Evolutionary conservation across 2,329 filamentous ascomycete genomes (phyloP), one percentile per base, ranked within the genome.

Genomic region (Neoarthrinium moseri): DNA sequence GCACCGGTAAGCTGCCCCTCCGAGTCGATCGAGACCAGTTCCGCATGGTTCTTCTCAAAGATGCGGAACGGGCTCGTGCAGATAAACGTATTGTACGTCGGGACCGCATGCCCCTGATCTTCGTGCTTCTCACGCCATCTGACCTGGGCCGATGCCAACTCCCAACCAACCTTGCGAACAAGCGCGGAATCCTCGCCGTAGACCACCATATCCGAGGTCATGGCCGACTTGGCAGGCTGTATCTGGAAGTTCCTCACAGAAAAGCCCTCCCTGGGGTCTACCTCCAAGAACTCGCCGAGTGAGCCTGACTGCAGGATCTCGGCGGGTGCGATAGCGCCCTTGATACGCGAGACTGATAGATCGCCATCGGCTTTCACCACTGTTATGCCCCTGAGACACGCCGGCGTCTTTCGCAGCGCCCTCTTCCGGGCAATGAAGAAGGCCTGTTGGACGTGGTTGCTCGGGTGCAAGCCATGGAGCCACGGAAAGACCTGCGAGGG

Each of bases 221-320:
- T 82, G 45, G 91, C 91, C 53, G 89, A 73, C 65, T 99, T 99
- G 48, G 87, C 87, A 0, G 89, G 80, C 66, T 99, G 94, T 30
- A 97, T 97, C 58, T 97, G 92, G 62, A 99, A 99, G 65, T 97
- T 97, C 36, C 94, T 83, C 34, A 97, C 91, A 4, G 90, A 96
- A 62, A 97, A 97, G 7, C 94, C 94, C 54, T 95, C 89, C 46
- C 73, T 80, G 2, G 94, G 94, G 60, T 99, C 94, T 32, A 86
- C 79, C 34, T 95, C 89, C 50, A 91, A 71, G 60, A 99, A 96
- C 18, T 83, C 76, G 35, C 78, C 68, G 13, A 69, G 67, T 3
- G 60, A 61, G 3, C 65, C 63, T 0, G 72, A 56, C 29, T 82
- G 76, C 47, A 97, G 67, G 35, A 97, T 76, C 65, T 97, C 94